Conservation (phyloP, 2,329 filamentous ascomycete species). For the Aspergillus tubingensis region DNA sequence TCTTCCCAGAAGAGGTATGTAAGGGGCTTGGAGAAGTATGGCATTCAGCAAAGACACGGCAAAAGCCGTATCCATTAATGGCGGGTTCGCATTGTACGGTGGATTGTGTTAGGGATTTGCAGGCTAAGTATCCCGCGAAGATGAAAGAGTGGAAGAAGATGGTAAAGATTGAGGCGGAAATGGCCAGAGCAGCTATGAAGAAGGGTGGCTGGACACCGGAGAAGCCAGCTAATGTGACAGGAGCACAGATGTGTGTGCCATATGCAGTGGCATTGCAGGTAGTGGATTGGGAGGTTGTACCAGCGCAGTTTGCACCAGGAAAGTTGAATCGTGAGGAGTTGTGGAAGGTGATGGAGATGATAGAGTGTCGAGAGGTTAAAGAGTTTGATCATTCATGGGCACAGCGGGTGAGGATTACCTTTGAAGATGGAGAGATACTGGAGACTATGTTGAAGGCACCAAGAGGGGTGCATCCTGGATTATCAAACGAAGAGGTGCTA, state of each 20-base stretch:
- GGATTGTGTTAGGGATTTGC: not conserved
- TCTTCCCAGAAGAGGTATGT: not conserved
- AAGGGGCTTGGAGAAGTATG: not conserved
- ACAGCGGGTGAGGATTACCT: not conserved
- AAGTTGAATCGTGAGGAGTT: constrained; percentile 1
- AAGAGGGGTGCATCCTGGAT: not conserved
- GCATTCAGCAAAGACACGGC: not conserved
- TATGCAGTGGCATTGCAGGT: constrained; percentile 9
- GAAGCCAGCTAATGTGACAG: constrained; percentile 4
- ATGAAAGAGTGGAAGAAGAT: not conserved
- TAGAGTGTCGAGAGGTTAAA: not conserved
- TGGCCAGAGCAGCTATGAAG: not conserved
- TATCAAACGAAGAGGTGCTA: constrained; percentile 4
- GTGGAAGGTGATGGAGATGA: constrained; percentile 3
- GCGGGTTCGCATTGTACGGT: not conserved
- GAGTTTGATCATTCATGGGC: not conserved
- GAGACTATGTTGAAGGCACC: not conserved
- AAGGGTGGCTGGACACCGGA: constrained; percentile 1
- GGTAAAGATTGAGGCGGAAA: not conserved
- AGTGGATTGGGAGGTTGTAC: constrained; percentile 1
- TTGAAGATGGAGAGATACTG: not conserved
- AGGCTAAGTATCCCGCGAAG: not conserved
- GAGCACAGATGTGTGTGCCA: constrained; percentile 12
- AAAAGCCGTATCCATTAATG: constrained; percentile 1
- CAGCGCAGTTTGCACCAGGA: not conserved